These are phyloP conservation scores for Henningerozyma blattae DNA, from an alignment of 805 yeast species.

Conservation along the genomic window DNA sequence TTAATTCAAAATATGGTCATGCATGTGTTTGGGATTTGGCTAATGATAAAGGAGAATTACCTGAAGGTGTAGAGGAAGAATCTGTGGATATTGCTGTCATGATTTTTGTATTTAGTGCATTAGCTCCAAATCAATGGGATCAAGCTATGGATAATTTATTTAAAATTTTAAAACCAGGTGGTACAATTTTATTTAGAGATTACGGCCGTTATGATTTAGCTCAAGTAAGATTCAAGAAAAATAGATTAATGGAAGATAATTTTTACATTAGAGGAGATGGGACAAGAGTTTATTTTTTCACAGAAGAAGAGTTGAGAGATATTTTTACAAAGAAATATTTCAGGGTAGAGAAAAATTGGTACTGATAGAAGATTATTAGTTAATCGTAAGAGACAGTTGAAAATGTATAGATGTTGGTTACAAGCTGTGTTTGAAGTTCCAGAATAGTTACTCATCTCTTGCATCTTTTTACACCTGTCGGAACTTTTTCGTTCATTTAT, in stretches of 20 bases:
- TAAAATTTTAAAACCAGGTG: conserved; percentile 83
- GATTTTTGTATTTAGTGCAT: conserved; percentile 89
- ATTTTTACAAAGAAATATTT: conserved; percentile 57
- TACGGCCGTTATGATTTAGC: conserved; percentile 95
- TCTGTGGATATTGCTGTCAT: conserved; percentile 87
- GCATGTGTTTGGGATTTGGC: conserved; percentile 96
- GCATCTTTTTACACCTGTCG: no score
- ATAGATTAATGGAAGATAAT: conserved; percentile 77
- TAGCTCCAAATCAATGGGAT: conserved; percentile 85
- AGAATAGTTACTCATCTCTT: no score
- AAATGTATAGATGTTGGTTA: conserved; percentile 95
- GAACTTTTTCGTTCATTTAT: no score
- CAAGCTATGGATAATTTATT: conserved; percentile 62
- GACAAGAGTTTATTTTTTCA: conserved; percentile 91
- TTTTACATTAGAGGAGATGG: conserved; percentile 97
- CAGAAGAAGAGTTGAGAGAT: conserved; percentile 76
- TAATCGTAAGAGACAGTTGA: conserved; percentile 80
- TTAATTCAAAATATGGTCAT: conserved; percentile 48
- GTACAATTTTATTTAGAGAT: conserved; percentile 78
- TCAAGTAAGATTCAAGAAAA: conserved; percentile 84
- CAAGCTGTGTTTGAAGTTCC: conserved; percentile 72
- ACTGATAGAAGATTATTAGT: conserved; percentile 86
- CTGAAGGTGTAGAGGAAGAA: conserved; percentile 70
- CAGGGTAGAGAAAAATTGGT: conserved; percentile 61
- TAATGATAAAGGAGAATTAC: conserved; percentile 57